These are phyloP conservation scores for Iberis amara DNA, from an alignment of 441 rosid genomes.

Conservation along the genomic window DNA sequence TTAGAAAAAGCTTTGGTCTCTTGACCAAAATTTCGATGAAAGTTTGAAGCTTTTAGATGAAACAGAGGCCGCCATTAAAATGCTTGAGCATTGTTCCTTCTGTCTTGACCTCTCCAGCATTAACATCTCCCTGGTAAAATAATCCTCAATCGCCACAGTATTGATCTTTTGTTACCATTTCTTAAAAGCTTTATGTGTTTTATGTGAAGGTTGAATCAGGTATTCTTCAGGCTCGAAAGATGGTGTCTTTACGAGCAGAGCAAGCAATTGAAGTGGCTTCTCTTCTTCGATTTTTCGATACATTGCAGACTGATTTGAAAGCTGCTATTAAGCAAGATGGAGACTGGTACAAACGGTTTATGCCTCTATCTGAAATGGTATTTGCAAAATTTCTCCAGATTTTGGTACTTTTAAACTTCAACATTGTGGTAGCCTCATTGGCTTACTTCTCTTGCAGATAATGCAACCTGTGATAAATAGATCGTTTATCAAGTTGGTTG, in stretches of 20 bases:
- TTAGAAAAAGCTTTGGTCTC: conserved; percentile 57
- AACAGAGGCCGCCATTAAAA: conserved; percentile 71
- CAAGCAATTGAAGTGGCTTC: conserved; percentile 65
- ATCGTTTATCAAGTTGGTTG: conserved; percentile 50
- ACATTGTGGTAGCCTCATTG: conserved; percentile 5
- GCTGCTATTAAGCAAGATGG: conserved; percentile 61
- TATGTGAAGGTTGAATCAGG: conserved; percentile 56
- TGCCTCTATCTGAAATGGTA: conserved; percentile 77
- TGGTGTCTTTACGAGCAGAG: conserved; percentile 41
- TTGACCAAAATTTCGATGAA: conserved; percentile 51
- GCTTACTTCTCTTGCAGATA: conserved; percentile 43
- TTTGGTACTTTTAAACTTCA: background rate
- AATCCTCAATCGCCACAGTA: background rate
- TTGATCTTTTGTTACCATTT: background rate
- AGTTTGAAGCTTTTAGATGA: conserved; percentile 69
- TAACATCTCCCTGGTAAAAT: conserved; percentile 43
- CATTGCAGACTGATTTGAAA: conserved; percentile 64
- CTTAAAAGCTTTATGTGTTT: background rate
- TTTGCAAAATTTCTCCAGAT: conserved; percentile 2
- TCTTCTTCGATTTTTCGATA: conserved; percentile 48
- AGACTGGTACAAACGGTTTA: conserved; percentile 58
- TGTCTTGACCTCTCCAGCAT: conserved; percentile 54
- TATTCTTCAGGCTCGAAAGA: conserved; percentile 43
- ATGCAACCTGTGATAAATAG: conserved; percentile 48
- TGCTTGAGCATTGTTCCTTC: conserved; percentile 66